Base-by-base conservation (phyloP, 306 rosid genomes). In the Bauhinia variegata region DNA sequence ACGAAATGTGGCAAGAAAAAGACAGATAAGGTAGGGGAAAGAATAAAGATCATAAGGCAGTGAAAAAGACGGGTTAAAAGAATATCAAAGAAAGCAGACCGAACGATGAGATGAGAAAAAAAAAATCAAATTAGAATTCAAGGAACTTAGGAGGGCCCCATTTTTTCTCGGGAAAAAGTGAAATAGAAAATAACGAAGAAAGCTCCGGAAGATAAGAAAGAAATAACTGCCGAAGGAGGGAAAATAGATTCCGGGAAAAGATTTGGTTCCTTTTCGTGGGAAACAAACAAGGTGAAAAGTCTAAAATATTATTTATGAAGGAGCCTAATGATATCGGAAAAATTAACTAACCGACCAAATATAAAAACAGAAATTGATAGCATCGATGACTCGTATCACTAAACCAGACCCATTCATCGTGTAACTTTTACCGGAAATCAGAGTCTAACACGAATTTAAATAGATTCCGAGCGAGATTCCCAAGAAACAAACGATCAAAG, bases 341-440 rank as follows among this genome's bases (percentile, higher is more conserved):
- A 65, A 58, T 71, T 9, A 47, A 68, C 23, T 43, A 11, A 58
- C 32, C n/a, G 57, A 5, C 19, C 38, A 50, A 18, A 38, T 11
- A 23, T n/a, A 33, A 6, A 9, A 16, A 34, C 9, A 4, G 19
- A 19, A 56, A 28, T 38, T 11, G 4, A 43, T 5, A 1, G 2
- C 33, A 72, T 17, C 4, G 6, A 41, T 1, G 39, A 31, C 71
- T 64, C 63, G 1, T 66, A 65, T 36, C 50, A 52, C 31, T 31
- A 8, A 55, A 13, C 5, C 2, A 23, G 2, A 23, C 28, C 28
- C 28, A 2, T 23, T 23, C 28, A 36, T 36, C 9, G 9, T 36
- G 7, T 8, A 36, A 36, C 8, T 15, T 53, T 43, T 14, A 39
- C 30, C 46, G 0, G 10, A 44, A 55, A 36, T 50, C 36, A 59